Base-by-base conservation (phyloP, 1,284 basidiomycete genomes). In the Marasmius oreades region DNA sequence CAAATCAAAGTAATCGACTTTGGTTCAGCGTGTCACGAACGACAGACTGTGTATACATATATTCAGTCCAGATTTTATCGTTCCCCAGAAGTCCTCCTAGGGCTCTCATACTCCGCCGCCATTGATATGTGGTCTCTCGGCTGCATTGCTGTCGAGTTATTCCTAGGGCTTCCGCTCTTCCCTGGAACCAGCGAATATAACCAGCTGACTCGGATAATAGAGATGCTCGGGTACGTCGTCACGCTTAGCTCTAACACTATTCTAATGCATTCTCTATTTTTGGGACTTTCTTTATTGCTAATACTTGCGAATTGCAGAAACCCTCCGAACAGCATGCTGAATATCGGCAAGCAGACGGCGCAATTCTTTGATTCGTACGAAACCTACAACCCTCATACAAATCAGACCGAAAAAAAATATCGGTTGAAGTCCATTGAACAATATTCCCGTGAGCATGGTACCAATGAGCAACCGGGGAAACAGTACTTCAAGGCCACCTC, bases 1-100 rank as follows among this genome's bases (percentile, higher is more conserved):
- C 90, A 94, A 70, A 98, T 99, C 79, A 99, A 99, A 75, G 92
- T 99, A 57, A 98, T 99, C 69, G 96, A 99, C 76, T 99, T 98
- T 74, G 97, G 96, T 51, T 98, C 95, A 18, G 95, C 96, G 18
- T 99, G 97, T 70, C 95, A 98, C 71, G 97, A 98, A 73, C 88
- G 93, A 65, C 95, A 98, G 73, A 99, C 96, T 5, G 95, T 99
- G 46, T 99, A 99, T 71, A 99, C 97, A 1, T 99, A 99, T 74
- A 99, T 99, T 69, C 96, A 99, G 70, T 98, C 95, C 8, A 85
- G 96, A 51, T 99, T 99, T 77, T 99, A 99, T 70, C 92, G 97
- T 42, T 97, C 93, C 3, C 97, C 96, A 4, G 97, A 99, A 75
- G 97, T 99, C 24, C 79, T 99, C 14, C 80, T 99, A 22, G 95